These are phyloP conservation scores for Cylindrodendrum hubeiense DNA, from an alignment of 2,329 filamentous ascomycete species.

Conservation along the genomic window DNA sequence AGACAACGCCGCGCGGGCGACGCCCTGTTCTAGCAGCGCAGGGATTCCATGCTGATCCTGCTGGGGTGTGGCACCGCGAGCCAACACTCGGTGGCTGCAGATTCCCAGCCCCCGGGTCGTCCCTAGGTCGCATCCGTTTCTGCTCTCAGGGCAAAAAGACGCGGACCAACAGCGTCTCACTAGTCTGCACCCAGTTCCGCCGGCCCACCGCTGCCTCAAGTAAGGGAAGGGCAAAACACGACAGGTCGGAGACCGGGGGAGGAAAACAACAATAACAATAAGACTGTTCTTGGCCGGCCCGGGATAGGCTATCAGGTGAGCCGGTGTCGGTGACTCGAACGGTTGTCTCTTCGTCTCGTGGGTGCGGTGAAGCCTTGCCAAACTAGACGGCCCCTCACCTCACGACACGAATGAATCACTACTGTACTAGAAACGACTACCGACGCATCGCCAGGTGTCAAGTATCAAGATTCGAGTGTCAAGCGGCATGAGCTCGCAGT, in stretches of 20 bases:
- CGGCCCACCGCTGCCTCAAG: slow-evolving; percentile 28
- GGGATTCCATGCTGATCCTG: slow-evolving; percentile 36
- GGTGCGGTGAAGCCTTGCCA: slow-evolving; percentile 21
- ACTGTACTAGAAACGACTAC: slow-evolving; percentile 22
- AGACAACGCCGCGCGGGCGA: slow-evolving; percentile 36
- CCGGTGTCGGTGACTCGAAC: slow-evolving; percentile 7
- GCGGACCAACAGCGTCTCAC: slow-evolving; percentile 40
- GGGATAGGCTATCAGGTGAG: slow-evolving; percentile 8
- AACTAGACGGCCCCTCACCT: slow-evolving; percentile 5
- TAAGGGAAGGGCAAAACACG: slow-evolving; percentile 14
- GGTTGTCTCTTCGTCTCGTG: neutral
- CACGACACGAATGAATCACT: slow-evolving; percentile 17
- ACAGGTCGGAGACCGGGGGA: neutral
- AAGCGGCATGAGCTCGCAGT: slow-evolving; percentile 9
- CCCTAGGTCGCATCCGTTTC: slow-evolving; percentile 35
- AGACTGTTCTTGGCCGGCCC: slow-evolving; percentile 4
- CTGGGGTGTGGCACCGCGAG: slow-evolving; percentile 31
- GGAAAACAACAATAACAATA: slow-evolving; percentile 13
- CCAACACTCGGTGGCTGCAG: slow-evolving; percentile 38
- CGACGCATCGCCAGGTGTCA: slow-evolving; percentile 23
- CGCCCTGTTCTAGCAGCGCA: slow-evolving; percentile 18
- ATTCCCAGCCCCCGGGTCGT: slow-evolving; percentile 40
- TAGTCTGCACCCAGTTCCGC: slow-evolving; percentile 21
- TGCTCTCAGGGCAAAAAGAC: slow-evolving; percentile 29
- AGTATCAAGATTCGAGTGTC: slow-evolving; percentile 6